Conservation (phyloP, 768 basidiomycete species). For the Auricularia sp. region DNA sequence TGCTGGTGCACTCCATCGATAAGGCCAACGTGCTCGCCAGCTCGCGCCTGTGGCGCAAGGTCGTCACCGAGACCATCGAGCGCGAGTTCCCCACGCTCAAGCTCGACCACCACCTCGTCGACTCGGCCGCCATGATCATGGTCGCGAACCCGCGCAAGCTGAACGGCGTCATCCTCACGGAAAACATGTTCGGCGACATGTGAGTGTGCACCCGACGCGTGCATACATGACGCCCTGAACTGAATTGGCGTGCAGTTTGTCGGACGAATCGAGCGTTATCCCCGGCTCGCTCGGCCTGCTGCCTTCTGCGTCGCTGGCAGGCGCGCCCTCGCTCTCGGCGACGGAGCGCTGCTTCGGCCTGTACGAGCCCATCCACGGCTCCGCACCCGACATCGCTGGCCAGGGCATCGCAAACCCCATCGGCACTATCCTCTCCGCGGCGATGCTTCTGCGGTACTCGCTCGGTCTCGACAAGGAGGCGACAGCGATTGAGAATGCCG, state of each 20-base stretch:
- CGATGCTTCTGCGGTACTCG: slow-evolving; percentile 90
- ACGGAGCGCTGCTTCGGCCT: slow-evolving; percentile 61
- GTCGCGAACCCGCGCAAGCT: slow-evolving; percentile 82
- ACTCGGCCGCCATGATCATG: slow-evolving; percentile 94
- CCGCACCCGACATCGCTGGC: slow-evolving; percentile 93
- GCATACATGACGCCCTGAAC: slow-evolving; percentile 1
- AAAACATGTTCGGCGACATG: slow-evolving; percentile 98
- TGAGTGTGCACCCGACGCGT: slow-evolving; percentile 31
- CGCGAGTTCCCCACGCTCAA: slow-evolving; percentile 83
- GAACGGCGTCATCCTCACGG: slow-evolving; percentile 91
- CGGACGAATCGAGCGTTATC: slow-evolving; percentile 94
- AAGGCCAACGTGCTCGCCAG: slow-evolving; percentile 98
- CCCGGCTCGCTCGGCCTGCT: slow-evolving; percentile 94
- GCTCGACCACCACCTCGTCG: slow-evolving; percentile 87
- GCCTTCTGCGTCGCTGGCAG: slow-evolving; percentile 92
- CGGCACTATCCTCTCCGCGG: slow-evolving; percentile 89
- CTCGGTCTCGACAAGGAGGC: slow-evolving; percentile 83
- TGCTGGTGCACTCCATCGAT: slow-evolving; percentile 88
- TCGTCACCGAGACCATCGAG: slow-evolving; percentile 74
- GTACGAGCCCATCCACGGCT: slow-evolving; percentile 96
- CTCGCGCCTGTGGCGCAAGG: slow-evolving; percentile 88
- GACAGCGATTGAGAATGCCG: slow-evolving; percentile 79
- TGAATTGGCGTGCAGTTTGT: slow-evolving; percentile 47
- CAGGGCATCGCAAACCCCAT: slow-evolving; percentile 90
- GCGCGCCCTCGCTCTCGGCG: slow-evolving; percentile 53